Conservation (phyloP, 2,329 filamentous ascomycete species). For the Colletotrichum noveboracense region DNA sequence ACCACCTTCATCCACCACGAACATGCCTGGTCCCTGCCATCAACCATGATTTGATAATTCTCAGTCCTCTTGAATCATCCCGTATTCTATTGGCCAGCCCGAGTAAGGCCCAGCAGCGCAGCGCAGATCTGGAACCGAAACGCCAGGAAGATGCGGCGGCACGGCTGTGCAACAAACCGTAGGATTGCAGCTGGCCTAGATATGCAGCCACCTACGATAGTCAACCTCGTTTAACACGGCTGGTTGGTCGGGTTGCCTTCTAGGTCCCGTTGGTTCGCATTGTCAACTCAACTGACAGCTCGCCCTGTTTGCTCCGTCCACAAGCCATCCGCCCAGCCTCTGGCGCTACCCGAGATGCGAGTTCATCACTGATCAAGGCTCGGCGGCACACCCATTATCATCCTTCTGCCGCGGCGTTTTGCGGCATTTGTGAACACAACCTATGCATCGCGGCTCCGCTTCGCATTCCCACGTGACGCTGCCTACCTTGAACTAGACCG, state of each 20-base stretch:
- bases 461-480: not conserved
- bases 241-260: not conserved
- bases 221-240: not conserved
- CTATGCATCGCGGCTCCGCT: not conserved
- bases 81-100: not conserved
- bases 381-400: not conserved
- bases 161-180: not conserved
- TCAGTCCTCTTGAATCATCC: not conserved
- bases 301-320: not conserved
- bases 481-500: not conserved
- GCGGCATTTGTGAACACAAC: not conserved
- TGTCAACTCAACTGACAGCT: slow-evolving; percentile 1
- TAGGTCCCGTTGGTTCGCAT: slow-evolving; percentile 1
- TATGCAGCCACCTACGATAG: not conserved
- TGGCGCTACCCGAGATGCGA: not conserved
- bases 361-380: not conserved
- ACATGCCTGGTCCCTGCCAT: not conserved
- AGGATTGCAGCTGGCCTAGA: not conserved
- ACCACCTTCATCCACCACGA: not conserved
- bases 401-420: not conserved
- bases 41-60: slow-evolving; percentile 15
- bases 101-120: not conserved
- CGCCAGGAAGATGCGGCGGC: not conserved
- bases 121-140: slow-evolving; percentile 10
- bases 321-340: not conserved